phyloP scores from a whole-genome alignment of 192 early-diverging fungal species.

The Thamnidium elegans region DNA sequence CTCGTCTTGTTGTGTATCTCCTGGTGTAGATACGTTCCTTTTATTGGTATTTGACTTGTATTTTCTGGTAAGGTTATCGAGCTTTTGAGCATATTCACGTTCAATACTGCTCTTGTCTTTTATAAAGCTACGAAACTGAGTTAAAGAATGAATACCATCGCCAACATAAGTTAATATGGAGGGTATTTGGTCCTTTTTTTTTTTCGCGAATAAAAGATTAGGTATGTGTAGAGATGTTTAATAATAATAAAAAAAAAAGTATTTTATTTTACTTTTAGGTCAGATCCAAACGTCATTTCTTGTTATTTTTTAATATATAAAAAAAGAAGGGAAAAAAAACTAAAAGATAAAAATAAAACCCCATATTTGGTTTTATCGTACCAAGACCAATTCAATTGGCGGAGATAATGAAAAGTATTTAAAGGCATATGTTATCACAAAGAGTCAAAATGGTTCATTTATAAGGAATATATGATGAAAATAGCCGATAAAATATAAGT shows the following conservation, averaged over 20 bases:
- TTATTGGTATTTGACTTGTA: constrained; percentile 50
- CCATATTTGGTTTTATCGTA: no score
- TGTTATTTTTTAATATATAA: neutral
- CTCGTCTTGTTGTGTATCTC: constrained; percentile 21
- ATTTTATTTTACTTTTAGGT: constrained; percentile 17
- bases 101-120: constrained; percentile 69
- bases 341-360: neutral
- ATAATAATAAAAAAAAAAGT: neutral
- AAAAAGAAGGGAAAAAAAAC: neutral
- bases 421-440: no score
- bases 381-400: no score
- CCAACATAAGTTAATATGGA: constrained; percentile 48
- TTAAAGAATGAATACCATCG: constrained; percentile 57
- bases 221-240: neutral
- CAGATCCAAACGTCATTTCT: constrained; percentile 27
- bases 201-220: neutral
- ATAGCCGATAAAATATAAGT: no score
- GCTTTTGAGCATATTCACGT: constrained; percentile 63
- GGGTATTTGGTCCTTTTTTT: constrained; percentile 50
- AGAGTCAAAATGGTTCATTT: no score
- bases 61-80: constrained; percentile 62
- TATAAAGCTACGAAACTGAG: constrained; percentile 68
- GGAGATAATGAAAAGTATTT: no score
- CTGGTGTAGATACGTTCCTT: constrained; percentile 5
- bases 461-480: no score